These are phyloP conservation scores for Thraustotheca clavata DNA, from an alignment of 352 stramenopile genomes.

Conservation along the genomic window DNA sequence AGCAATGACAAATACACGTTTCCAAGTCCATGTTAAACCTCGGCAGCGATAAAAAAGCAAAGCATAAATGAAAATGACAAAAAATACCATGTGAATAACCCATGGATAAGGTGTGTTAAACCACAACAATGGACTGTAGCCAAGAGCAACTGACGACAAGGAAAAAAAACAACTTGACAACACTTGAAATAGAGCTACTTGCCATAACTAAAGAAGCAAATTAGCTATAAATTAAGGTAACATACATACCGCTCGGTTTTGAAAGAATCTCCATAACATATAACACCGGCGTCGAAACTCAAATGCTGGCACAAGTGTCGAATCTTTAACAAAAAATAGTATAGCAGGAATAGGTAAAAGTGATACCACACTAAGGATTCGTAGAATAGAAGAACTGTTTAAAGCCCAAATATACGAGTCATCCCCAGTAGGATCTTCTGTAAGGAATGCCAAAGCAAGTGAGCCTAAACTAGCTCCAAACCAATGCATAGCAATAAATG, in stretches of 20 bases:
- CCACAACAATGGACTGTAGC: neutral
- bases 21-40: neutral
- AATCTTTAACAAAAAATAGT: constrained; percentile 1
- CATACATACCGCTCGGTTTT: neutral
- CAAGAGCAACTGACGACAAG: neutral
- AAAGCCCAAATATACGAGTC: neutral
- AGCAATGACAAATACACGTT: neutral
- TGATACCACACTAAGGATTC: neutral
- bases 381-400: neutral
- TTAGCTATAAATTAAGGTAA: neutral
- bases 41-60: neutral
- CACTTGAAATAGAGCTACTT: neutral
- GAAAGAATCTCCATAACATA: constrained; percentile 2
- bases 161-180: neutral
- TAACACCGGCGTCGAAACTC: constrained; percentile 10
- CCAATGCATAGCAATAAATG: neutral
- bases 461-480: neutral
- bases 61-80: neutral
- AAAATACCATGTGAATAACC: neutral
- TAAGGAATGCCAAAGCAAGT: neutral
- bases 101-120: neutral
- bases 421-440: neutral
- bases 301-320: neutral
- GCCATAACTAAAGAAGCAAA: neutral
- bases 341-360: neutral